A percentile compares a stretch with the other conserved stretches of the same genome.
phyloP scores from a whole-genome alignment of 371 early-diverging fungal species.

The Rhizopus arrhizus region DNA sequence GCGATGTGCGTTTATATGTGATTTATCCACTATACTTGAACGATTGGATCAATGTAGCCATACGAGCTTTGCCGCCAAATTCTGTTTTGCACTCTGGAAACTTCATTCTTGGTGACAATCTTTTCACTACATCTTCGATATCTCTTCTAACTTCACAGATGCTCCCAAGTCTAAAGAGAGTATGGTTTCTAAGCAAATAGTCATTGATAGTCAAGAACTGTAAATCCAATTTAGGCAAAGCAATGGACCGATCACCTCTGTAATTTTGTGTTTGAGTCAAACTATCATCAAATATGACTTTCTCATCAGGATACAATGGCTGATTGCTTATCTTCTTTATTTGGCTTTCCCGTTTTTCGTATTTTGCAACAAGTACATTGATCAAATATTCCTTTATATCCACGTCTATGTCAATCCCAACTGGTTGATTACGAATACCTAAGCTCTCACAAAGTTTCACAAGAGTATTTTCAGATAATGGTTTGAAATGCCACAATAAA shows the following conservation, averaged over 20 bases:
- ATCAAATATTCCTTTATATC: constrained; percentile 52
- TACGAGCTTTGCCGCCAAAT: constrained; percentile 92
- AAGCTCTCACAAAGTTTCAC: constrained; percentile 57
- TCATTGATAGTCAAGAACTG: constrained; percentile 93
- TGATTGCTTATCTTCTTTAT: constrained; percentile 68
- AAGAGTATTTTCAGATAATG: constrained; percentile 52
- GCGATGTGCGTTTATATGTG: background rate
- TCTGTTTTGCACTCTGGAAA: constrained; percentile 64
- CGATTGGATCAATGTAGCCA: constrained; percentile 75
- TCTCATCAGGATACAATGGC: constrained; percentile 86
- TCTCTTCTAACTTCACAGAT: constrained; percentile 85
- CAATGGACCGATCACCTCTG: constrained; percentile 68
- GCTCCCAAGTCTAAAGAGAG: constrained; percentile 80
- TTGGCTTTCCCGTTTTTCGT: constrained; percentile 66
- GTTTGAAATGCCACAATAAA: constrained; percentile 60
- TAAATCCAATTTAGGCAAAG: constrained; percentile 88
- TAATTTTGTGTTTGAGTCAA: constrained; percentile 64
- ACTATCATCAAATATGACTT: constrained; percentile 57
- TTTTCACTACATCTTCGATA: constrained; percentile 82
- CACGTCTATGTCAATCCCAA: constrained; percentile 26
- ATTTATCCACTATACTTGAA: constrained; percentile 50
- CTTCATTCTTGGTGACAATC: constrained; percentile 72
- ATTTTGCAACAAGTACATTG: constrained; percentile 60
- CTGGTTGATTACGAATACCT: constrained; percentile 55
- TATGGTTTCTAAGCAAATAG: constrained; percentile 84